Evolutionary conservation across 495 filamentous ascomycete species (phyloP).

Genomic region (Penicillium cinerascens): DNA sequence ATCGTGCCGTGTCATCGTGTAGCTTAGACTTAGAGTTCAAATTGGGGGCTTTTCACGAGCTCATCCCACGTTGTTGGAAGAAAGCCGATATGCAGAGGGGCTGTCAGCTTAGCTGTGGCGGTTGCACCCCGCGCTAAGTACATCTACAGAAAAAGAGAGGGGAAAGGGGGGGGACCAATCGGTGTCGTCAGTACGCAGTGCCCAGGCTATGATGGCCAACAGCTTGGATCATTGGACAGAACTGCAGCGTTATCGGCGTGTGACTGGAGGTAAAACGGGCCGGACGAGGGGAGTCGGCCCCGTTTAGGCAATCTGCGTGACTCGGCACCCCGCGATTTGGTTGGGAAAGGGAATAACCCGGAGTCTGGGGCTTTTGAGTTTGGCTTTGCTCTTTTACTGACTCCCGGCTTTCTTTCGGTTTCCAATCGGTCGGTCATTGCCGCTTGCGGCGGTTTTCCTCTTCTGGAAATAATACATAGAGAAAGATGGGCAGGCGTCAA

Average conservation of each 20-base stretch:
- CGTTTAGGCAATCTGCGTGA: neutral
- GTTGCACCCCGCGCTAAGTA: conserved; percentile 1
- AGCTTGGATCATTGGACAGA: neutral
- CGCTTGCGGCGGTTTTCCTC: neutral
- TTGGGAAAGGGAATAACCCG: conserved; percentile 1
- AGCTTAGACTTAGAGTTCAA: neutral
- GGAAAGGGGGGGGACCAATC: neutral
- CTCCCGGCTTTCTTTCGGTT: neutral
- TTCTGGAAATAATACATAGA: neutral
- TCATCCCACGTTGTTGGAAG: conserved; percentile 11
- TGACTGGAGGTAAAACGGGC: neutral
- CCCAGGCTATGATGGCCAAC: neutral
- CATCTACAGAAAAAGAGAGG: neutral
- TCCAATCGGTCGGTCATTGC: conserved; percentile 2
- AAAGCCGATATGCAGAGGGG: neutral
- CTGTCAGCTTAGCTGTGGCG: neutral
- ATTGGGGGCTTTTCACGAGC: neutral
- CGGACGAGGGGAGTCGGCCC: conserved; percentile 11
- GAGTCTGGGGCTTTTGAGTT: neutral
- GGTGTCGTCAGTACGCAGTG: conserved; percentile 1
- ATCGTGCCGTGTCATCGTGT: conserved; percentile 12
- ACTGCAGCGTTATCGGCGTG: neutral
- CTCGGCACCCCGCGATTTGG: conserved; percentile 13
- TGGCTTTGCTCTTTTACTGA: neutral
- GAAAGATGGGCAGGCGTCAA: no score